Percentiles rank a stretch among this genome's conserved stretches.
These are phyloP conservation scores for Euphorbia celastroides DNA, from an alignment of 441 rosid species.

Conservation along the genomic window DNA sequence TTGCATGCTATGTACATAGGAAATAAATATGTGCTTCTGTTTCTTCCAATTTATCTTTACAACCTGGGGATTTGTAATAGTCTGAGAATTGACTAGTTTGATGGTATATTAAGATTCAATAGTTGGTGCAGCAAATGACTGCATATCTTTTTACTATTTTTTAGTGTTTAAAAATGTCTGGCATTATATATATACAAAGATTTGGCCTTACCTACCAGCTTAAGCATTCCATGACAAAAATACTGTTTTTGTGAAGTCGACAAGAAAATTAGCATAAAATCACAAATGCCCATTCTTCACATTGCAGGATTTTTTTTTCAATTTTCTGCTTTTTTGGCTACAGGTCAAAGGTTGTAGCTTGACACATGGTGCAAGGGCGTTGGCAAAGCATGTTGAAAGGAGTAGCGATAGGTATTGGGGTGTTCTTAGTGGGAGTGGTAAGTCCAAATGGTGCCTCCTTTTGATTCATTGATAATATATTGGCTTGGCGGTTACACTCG, in stretches of 20 bases:
- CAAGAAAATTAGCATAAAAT: not conserved
- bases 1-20: not conserved
- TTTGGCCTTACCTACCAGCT: no score
- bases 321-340: conserved; percentile 18
- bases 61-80: not conserved
- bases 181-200: no score
- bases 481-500: not conserved
- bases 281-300: not conserved
- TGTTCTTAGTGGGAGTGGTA: conserved; percentile 53
- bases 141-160: not conserved
- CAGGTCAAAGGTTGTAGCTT: conserved; percentile 60
- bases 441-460: conserved; percentile 11
- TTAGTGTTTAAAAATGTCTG: not conserved
- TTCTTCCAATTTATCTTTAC: not conserved
- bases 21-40: not conserved
- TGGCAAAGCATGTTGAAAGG: conserved; percentile 68
- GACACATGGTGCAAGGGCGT: conserved; percentile 72
- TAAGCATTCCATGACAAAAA: no score
- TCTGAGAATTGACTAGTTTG: not conserved
- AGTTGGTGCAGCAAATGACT: not conserved
- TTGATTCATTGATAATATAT: not conserved
- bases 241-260: not conserved
- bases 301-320: not conserved
- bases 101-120: not conserved
- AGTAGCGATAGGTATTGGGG: conserved; percentile 57